Conservation (phyloP, 768 basidiomycete species). For the Termitomyces sp. region DNA sequence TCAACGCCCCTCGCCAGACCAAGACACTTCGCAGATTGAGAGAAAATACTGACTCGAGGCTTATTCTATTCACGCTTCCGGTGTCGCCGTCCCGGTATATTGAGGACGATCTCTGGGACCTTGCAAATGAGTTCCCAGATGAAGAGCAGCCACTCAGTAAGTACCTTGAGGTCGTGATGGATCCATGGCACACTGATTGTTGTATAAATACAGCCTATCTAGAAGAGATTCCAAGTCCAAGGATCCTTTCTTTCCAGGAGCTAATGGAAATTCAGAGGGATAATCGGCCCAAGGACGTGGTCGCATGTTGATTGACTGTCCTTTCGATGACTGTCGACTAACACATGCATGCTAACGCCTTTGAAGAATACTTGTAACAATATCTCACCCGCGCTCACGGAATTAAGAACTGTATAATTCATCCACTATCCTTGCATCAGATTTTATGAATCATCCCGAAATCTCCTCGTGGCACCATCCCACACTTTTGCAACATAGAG, state of each 20-base stretch:
- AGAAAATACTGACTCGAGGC: conserved; percentile 9
- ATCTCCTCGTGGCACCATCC: not conserved
- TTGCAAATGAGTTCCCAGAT: conserved; percentile 15
- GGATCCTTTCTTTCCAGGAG: conserved; percentile 11
- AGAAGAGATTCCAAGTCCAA: conserved; percentile 5
- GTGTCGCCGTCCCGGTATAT: conserved; percentile 9
- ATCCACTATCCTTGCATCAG: not conserved
- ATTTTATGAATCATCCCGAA: not conserved
- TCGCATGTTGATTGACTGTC: not conserved
- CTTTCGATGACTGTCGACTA: not conserved
- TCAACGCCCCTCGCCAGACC: not conserved
- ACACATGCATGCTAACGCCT: not conserved
- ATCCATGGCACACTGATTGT: not conserved
- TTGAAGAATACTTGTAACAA: not conserved
- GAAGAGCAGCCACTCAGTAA: conserved; percentile 12
- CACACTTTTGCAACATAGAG: not conserved
- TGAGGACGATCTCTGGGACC: conserved; percentile 18
- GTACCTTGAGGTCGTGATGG: not conserved
- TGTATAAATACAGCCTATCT: conserved; percentile 6
- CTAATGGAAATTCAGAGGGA: not conserved
- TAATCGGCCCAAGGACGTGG: not conserved
- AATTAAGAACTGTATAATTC: not conserved
- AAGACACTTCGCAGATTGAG: conserved; percentile 2
- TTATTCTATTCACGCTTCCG: conserved; percentile 15
- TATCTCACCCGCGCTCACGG: not conserved